Evolutionary conservation across 1,284 basidiomycete species (phyloP), one percentile per base, ranked within the genome.

Genomic region (Boletus subluridellus): DNA sequence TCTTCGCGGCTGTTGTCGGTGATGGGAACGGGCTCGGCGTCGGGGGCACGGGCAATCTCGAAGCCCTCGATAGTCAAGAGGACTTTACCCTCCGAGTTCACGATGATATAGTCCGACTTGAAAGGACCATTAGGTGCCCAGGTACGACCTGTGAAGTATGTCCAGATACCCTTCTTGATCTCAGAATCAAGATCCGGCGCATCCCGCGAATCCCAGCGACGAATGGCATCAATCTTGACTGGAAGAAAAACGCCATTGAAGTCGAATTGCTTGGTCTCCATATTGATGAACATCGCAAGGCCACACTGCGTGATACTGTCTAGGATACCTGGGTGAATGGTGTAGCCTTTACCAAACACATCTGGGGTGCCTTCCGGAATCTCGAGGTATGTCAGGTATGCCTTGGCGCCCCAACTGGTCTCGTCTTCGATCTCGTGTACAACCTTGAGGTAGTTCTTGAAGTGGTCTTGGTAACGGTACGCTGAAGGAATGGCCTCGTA

Each of bases 261-360:
- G 48, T 72, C 69, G 41, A 72, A 72, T 10, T 60, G 66, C 41
- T 70, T 72, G 28, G 65, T 71, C 39, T 65, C 59, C 67, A 71
- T 71, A 26, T 66, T 68, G 55, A 71, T 69, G 58, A 69, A 69
- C 70, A 71, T 69, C 5, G 63, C 65, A 7, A 72, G 67, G 58
- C 70, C 69, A 28, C 69, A 66, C 44, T 70, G 70, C 9, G 70
- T 72, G 52, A 70, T 71, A n/a, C 69, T 71, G 52, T 70, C 69
- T 12, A 72, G 53, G 48, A 70, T 57, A 54, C 69, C 69, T 2
- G 69, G 69, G 50, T 72, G 70, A 45, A 72, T 65, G 38, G 42
- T 57, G 11, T 72, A 70, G 17, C 69, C 70, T 58, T 60, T 64
- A 2, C 67, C 69, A 41, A 68, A 71, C 9, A 71, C 70, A 6